Evolutionary conservation across 208 protist species (phyloP).

Genomic region (Crithidia brevicula): DNA sequence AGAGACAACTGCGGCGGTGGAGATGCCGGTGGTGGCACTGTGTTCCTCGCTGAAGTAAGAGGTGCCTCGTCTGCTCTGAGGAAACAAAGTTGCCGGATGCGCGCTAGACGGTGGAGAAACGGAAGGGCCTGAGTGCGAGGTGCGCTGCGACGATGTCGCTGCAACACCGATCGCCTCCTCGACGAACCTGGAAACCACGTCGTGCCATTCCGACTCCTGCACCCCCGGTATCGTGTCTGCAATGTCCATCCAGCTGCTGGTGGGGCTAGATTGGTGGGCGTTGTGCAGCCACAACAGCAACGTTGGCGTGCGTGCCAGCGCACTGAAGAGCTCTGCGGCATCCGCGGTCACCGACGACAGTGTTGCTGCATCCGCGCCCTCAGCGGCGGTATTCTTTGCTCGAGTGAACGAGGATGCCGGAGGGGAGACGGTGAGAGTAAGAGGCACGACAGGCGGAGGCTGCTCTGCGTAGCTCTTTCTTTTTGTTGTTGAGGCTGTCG

Average conservation of each 20-base stretch:
- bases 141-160: no score
- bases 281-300: slow-evolving; percentile 28
- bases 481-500: not conserved
- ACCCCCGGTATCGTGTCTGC: not conserved
- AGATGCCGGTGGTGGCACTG: no score
- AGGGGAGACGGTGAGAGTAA: not conserved
- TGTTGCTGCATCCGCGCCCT: not conserved
- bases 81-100: no score
- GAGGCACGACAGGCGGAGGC: no score
- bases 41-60: no score
- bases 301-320: slow-evolving; percentile 5
- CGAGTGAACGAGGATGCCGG: not conserved
- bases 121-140: no score
- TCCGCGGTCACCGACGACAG: slow-evolving; percentile 1
- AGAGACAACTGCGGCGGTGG: not conserved
- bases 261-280: slow-evolving; percentile 23
- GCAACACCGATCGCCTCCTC: not conserved
- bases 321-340: slow-evolving; percentile 19
- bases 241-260: slow-evolving; percentile 25
- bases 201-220: slow-evolving; percentile 26
- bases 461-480: not conserved
- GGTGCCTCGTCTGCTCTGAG: no score
- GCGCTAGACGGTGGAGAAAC: no score
- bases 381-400: not conserved
- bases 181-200: not conserved